phyloP scores from a whole-genome alignment of 441 rosid species.

The Bocquillonia castaneifolia region DNA sequence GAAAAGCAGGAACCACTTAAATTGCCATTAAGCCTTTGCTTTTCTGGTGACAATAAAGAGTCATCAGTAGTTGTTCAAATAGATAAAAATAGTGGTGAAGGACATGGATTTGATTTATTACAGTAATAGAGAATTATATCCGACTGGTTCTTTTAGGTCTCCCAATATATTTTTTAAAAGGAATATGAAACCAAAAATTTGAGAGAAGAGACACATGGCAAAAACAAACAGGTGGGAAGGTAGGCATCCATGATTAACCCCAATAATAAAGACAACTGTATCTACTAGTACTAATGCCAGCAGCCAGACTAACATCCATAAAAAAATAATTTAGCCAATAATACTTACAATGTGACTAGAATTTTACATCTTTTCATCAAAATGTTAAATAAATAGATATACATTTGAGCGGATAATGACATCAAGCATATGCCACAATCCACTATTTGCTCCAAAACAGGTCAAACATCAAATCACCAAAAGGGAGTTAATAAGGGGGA shows the following conservation, averaged over 20 bases:
- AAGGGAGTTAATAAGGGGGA: conserved; percentile 11
- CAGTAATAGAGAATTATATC: neutral
- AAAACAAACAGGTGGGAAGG: neutral
- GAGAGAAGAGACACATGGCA: neutral
- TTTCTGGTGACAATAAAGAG: neutral
- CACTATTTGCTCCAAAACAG: conserved; percentile 35
- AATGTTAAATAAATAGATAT: neutral
- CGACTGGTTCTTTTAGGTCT: neutral
- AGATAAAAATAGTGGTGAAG: neutral
- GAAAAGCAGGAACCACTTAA: conserved; percentile 10
- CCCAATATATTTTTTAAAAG: neutral
- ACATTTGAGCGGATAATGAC: conserved; percentile 33
- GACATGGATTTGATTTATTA: neutral
- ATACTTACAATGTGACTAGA: conserved; percentile 2
- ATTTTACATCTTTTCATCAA: neutral
- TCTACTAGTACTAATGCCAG: neutral
- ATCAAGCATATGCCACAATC: conserved; percentile 38
- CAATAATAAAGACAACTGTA: conserved; percentile 11
- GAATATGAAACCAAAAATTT: neutral
- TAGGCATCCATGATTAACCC: conserved; percentile 7
- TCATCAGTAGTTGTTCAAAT: neutral
- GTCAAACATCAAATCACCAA: conserved; percentile 42
- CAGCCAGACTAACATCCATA: conserved; percentile 6
- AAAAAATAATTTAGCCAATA: conserved; percentile 20
- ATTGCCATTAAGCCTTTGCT: conserved; percentile 12